Evolutionary conservation across 768 basidiomycete species (phyloP).

Genomic region (Sarcodon sp.): DNA sequence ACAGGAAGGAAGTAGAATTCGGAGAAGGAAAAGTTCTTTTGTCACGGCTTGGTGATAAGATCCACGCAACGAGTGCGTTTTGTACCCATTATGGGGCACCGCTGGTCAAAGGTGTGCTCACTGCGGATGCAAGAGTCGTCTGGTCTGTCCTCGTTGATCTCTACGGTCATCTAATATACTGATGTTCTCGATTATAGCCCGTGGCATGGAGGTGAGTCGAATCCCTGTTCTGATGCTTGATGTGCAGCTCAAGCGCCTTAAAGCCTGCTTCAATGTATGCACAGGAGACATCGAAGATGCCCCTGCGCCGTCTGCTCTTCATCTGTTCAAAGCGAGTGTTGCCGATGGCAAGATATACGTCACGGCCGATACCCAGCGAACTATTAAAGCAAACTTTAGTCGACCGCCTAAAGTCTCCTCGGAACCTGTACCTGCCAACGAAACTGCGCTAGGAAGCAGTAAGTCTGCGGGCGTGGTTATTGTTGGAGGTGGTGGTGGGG

Average conservation of each 20-base stretch:
- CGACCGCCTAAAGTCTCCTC: constrained; percentile 46
- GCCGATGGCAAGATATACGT: constrained; percentile 68
- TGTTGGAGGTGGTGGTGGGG: constrained; percentile 76
- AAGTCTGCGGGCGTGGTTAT: constrained; percentile 62
- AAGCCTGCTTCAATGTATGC: constrained; percentile 82
- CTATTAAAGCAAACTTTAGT: constrained; percentile 53
- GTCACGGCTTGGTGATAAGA: constrained; percentile 60
- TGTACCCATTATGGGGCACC: constrained; percentile 93
- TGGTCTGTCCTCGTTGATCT: constrained; percentile 35
- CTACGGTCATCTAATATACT: not conserved
- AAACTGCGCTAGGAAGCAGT: constrained; percentile 24
- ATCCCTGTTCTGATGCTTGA: not conserved
- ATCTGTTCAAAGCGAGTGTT: constrained; percentile 61
- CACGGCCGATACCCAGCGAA: constrained; percentile 50
- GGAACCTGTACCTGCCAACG: not conserved
- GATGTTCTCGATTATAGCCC: constrained; percentile 29
- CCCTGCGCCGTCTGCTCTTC: constrained; percentile 69
- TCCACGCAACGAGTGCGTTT: constrained; percentile 70
- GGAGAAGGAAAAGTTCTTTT: constrained; percentile 65
- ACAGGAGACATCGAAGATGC: constrained; percentile 87
- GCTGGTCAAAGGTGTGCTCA: constrained; percentile 68
- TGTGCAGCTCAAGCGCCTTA: not conserved
- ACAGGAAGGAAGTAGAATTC: constrained; percentile 76
- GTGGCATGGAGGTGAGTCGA: constrained; percentile 69
- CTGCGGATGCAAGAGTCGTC: constrained; percentile 65